Conservation (phyloP, 2,329 filamentous ascomycete genomes). For the Fusarium bactridioides region DNA sequence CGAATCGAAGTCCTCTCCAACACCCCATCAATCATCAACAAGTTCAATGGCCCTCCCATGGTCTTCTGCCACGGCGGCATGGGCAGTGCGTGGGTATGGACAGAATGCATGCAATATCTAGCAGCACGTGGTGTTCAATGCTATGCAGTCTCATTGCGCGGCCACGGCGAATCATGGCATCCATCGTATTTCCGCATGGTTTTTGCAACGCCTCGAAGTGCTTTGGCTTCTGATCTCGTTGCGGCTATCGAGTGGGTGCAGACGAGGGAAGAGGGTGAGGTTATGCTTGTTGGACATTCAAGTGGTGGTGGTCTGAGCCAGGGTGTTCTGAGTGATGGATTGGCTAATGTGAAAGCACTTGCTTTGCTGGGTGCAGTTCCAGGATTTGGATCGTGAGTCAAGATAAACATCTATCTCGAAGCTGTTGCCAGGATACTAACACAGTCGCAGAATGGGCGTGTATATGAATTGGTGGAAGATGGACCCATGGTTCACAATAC, state of each 20-base stretch:
- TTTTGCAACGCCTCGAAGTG: slow-evolving; percentile 53
- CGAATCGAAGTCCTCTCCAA: slow-evolving; percentile 59
- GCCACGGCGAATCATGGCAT: slow-evolving; percentile 61
- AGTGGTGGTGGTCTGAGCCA: slow-evolving; percentile 61
- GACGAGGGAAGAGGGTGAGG: slow-evolving; percentile 38
- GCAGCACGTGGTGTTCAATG: slow-evolving; percentile 54
- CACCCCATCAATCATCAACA: slow-evolving; percentile 37
- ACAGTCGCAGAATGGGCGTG: slow-evolving; percentile 50
- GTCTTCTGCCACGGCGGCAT: slow-evolving; percentile 65
- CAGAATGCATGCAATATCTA: slow-evolving; percentile 60
- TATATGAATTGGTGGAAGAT: slow-evolving; percentile 56
- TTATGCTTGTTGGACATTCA: slow-evolving; percentile 60
- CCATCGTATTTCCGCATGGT: slow-evolving; percentile 58
- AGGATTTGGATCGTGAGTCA: slow-evolving; percentile 48
- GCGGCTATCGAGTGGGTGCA: slow-evolving; percentile 52
- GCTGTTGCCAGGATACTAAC: not conserved
- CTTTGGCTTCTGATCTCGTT: slow-evolving; percentile 55
- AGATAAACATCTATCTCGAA: not conserved
- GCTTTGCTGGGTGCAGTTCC: slow-evolving; percentile 57
- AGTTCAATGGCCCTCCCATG: slow-evolving; percentile 45
- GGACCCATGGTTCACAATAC: slow-evolving; percentile 58
- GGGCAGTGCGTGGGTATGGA: slow-evolving; percentile 61
- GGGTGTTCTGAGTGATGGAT: slow-evolving; percentile 53
- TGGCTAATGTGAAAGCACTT: slow-evolving; percentile 53
- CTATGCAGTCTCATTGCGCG: slow-evolving; percentile 62